Conservation (phyloP, 1,284 basidiomycete genomes). For the Ceratorhiza oryzae-sativae region DNA sequence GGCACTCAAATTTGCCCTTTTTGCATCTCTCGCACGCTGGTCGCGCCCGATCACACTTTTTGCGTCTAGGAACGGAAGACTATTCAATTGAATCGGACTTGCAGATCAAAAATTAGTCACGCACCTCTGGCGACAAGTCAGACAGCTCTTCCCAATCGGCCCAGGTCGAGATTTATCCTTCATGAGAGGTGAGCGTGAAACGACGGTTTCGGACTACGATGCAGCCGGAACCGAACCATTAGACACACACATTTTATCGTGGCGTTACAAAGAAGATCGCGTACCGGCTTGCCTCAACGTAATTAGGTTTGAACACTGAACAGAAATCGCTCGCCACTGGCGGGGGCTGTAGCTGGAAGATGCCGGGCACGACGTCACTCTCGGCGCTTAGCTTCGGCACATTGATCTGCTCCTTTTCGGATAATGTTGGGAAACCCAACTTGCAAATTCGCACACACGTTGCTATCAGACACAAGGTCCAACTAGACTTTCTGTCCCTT, state of each 20-base stretch:
- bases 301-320: background rate
- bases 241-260: too few relatives aligned
- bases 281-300: background rate
- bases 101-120: background rate
- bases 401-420: background rate
- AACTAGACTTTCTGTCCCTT: too few relatives aligned
- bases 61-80: background rate
- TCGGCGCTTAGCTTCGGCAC: background rate
- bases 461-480: too few relatives aligned
- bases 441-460: too few relatives aligned
- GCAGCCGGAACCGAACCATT: too few relatives aligned
- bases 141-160: constrained; percentile 18
- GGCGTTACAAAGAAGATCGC: too few relatives aligned
- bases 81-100: background rate
- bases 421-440: too few relatives aligned
- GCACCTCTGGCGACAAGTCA: constrained; percentile 17
- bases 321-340: background rate
- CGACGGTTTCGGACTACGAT: background rate
- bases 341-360: background rate
- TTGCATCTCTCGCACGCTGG: constrained; percentile 12
- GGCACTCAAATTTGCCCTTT: constrained; percentile 10
- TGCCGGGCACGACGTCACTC: background rate
- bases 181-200: background rate
- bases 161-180: background rate
- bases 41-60: constrained; percentile 8